These are phyloP conservation scores for Kwoniella newhampshirensis DNA, from an alignment of 768 basidiomycete species.

Conservation along the genomic window DNA sequence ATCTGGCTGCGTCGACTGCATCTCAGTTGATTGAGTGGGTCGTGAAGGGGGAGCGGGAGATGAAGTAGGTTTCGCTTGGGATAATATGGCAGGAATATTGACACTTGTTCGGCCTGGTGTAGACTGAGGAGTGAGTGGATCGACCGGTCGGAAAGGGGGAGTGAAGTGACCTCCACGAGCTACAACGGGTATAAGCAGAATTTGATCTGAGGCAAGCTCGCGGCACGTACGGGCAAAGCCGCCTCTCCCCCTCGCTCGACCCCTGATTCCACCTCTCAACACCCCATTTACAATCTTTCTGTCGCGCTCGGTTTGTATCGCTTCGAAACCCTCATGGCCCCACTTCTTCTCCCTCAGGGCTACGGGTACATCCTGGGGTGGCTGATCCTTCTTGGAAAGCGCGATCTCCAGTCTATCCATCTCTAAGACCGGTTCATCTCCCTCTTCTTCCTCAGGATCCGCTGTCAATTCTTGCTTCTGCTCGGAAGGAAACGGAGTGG, in stretches of 20 bases:
- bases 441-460: constrained; percentile 9
- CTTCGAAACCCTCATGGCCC: constrained; percentile 47
- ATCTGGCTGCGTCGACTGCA: constrained; percentile 26
- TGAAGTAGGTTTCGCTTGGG: constrained; percentile 5
- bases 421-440: constrained; percentile 27
- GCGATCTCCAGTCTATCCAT: constrained; percentile 20
- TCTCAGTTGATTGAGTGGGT: constrained; percentile 10
- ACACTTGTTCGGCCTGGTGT: constrained; percentile 8
- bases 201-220: not conserved
- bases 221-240: constrained; percentile 26
- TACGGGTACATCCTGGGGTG: not conserved
- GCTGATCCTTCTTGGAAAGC: not conserved
- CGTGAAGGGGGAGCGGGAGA: not conserved
- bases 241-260: constrained; percentile 29
- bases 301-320: constrained; percentile 12
- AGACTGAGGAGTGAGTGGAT: constrained; percentile 14
- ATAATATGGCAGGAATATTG: constrained; percentile 1
- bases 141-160: constrained; percentile 10
- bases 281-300: constrained; percentile 5
- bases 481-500: not conserved
- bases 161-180: constrained; percentile 27
- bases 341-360: constrained; percentile 25
- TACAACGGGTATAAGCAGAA: not conserved
- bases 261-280: constrained; percentile 17
- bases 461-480: constrained; percentile 7